Percentiles rank a stretch among this genome's conserved stretches.
These are phyloP conservation scores for Arctium lappa DNA, from an alignment of 129 eudicot species.

Conservation along the genomic window DNA sequence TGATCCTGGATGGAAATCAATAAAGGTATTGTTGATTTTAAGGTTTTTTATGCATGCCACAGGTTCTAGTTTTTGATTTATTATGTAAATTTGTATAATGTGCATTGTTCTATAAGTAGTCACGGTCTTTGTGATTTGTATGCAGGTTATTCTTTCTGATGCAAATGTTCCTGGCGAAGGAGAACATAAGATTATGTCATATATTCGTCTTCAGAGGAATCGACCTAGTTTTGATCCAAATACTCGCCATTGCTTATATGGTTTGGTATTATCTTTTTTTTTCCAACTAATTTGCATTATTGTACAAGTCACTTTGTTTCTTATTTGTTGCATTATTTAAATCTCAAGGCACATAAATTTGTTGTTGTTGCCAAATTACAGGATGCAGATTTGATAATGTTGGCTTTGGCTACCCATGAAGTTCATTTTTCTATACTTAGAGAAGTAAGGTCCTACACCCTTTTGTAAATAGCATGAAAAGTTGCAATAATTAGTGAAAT, in stretches of 20 bases:
- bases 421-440: conserved; percentile 87
- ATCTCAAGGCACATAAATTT: not conserved
- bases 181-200: conserved; percentile 95
- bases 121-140: conserved; percentile 1
- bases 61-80: not conserved
- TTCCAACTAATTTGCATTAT: not conserved
- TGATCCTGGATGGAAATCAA: conserved; percentile 91
- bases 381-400: conserved; percentile 94
- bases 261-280: conserved; percentile 59
- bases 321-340: conserved; percentile 2
- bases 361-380: conserved; percentile 26
- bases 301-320: not conserved
- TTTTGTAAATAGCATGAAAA: not conserved
- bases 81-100: not conserved
- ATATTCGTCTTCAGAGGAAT: conserved; percentile 89
- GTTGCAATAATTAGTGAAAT: not conserved
- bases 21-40: conserved; percentile 56
- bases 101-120: not conserved
- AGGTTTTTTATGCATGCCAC: not conserved
- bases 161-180: conserved; percentile 99
- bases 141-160: conserved; percentile 94
- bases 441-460: conserved; percentile 48
- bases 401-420: conserved; percentile 89
- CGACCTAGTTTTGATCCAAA: conserved; percentile 93
- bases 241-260: conserved; percentile 90